phyloP scores from a whole-genome alignment of 2,329 filamentous ascomycete genomes.

The Aureobasidium sp. region DNA sequence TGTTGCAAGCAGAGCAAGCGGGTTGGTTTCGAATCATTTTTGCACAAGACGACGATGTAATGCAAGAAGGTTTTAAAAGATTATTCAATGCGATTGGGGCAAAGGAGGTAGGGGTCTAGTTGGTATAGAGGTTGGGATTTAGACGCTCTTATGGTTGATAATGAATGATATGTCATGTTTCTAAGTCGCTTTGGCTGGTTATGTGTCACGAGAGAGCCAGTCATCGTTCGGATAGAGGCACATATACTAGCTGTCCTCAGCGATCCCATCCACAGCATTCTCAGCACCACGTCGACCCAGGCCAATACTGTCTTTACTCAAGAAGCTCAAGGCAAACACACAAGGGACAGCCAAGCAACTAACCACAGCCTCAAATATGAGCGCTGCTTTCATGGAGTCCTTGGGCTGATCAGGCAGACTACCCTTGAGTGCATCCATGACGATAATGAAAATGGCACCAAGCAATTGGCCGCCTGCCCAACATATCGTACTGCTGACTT shows the following conservation, averaged over 20 bases:
- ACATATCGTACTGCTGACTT: constrained; percentile 73
- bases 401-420: constrained; percentile 27
- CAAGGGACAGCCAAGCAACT: constrained; percentile 58
- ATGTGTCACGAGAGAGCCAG: too few species aligned
- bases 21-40: constrained; percentile 53
- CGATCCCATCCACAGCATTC: neutral
- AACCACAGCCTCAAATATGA: constrained; percentile 74
- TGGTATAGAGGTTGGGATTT: too few species aligned
- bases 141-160: too few species aligned
- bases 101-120: neutral
- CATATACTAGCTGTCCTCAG: neutral
- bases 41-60: constrained; percentile 32
- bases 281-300: neutral
- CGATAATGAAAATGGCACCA: constrained; percentile 76
- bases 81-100: constrained; percentile 17
- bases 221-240: too few species aligned
- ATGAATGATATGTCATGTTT: too few species aligned
- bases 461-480: constrained; percentile 84
- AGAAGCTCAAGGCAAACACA: constrained; percentile 59
- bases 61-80: constrained; percentile 34
- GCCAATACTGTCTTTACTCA: constrained; percentile 15
- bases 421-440: constrained; percentile 67
- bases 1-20: constrained; percentile 37
- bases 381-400: constrained; percentile 62
- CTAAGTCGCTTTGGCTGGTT: too few species aligned